Evolutionary conservation across 1,284 basidiomycete genomes (phyloP), one percentile per base, ranked within the genome.

Genomic region (Cutaneotrichosporon sp.): DNA sequence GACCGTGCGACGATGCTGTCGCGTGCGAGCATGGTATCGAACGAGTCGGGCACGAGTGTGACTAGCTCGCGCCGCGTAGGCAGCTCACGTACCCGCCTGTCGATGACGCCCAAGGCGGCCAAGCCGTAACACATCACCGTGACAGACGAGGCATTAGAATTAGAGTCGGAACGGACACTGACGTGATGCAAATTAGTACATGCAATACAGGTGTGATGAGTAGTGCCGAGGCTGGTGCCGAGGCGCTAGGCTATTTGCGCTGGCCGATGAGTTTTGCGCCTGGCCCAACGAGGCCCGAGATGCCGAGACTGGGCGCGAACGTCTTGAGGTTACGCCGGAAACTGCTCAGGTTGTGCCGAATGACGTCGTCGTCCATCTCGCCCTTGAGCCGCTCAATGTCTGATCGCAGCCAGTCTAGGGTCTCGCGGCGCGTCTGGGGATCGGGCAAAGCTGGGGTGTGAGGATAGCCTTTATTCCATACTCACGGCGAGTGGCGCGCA

Each of bases 401-500:
- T 2, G 54, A 51, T 46, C 74, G 55, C 10, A 76, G 55, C 63
- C 66, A 74, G 60, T 76, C 66, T 22, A 76, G 61, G 33, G 74
- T 75, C 52, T 76, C 74, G 36, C 74, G 43, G 15, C 74, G 61
- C 2, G 68, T 72, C 9, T 56, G 47, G 1, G 65, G 49, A 51
- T 74, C 72, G 8, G 72, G 73, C 5, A 76, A 49, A n/a, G 73
- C 74, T 76, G 52, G 21, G n/a, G 26, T 4, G 48, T 51, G 8
- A 54, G 50, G 37, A 35, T 15, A 18, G 13, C 22, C 14, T 10
- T 12, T 8, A 12, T 17, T 20, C 21, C 46, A 38, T 2, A 64
- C 73, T 62, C 49, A 74, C 74, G 71, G 34, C 69, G 47, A 1
- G 73, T 76, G 1, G 73, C 66, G 48, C 74, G 54, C 13, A 76